Evolutionary conservation across 345 rosid genomes (phyloP).

Genomic region (Melaleuca alternifolia): DNA sequence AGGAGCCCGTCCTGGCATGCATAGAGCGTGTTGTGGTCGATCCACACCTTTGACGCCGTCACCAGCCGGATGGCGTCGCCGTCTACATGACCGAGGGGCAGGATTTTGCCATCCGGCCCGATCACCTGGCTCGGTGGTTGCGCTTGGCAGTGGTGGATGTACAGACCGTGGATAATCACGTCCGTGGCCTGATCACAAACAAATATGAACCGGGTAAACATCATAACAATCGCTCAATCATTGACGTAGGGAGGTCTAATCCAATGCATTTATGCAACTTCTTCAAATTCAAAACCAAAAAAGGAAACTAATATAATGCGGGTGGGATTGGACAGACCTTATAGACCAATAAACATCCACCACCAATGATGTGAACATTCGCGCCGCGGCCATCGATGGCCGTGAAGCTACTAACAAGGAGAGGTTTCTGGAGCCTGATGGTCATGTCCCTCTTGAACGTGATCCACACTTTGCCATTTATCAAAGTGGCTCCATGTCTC

Average conservation of each 20-base stretch:
- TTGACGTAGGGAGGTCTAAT: not conserved
- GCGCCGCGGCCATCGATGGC: slow-evolving; percentile 68
- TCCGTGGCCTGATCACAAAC: slow-evolving; percentile 23
- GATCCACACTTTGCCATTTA: slow-evolving; percentile 54
- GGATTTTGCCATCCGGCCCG: slow-evolving; percentile 36
- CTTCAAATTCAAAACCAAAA: not conserved
- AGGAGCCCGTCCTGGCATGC: slow-evolving; percentile 55
- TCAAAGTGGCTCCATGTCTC: slow-evolving; percentile 52
- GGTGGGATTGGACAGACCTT: slow-evolving; percentile 10
- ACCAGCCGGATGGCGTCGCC: slow-evolving; percentile 68
- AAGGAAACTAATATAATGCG: not conserved
- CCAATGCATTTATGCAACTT: not conserved
- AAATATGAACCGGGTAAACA: not conserved
- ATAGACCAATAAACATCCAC: slow-evolving; percentile 47
- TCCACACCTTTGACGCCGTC: slow-evolving; percentile 56
- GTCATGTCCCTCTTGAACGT: slow-evolving; percentile 55
- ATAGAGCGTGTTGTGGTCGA: slow-evolving; percentile 64
- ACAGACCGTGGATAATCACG: slow-evolving; percentile 65
- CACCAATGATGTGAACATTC: slow-evolving; percentile 39
- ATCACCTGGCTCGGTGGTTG: slow-evolving; percentile 39
- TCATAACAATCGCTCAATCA: too few relatives aligned
- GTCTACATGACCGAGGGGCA: slow-evolving; percentile 39
- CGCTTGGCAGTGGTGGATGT: slow-evolving; percentile 56
- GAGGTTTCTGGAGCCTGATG: slow-evolving; percentile 41
- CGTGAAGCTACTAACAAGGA: slow-evolving; percentile 57